Base-by-base conservation (phyloP, 805 yeast genomes). In the Nakazawaea pomicola region DNA sequence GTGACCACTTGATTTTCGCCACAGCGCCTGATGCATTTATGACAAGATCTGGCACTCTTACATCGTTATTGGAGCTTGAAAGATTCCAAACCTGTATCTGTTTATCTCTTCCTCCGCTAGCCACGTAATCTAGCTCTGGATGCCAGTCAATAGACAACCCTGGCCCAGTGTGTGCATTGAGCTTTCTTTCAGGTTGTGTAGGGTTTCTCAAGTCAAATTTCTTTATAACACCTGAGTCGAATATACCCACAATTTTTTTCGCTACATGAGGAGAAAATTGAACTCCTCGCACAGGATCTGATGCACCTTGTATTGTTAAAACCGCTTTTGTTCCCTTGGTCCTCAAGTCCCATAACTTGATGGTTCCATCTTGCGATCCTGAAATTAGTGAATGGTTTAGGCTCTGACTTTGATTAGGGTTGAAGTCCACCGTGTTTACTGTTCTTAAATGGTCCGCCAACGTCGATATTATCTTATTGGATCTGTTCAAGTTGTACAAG, bases 21-120 rank as follows among this genome's bases (percentile, higher is more conserved):
- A 91, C 83, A 0, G 96, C 85, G 12, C 83, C 83, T 7, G 93
- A 80, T 1, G 95, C 78, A 48, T 75, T 72, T 11, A 91, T 72
- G 11, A 80, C 80, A 49, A 74, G 74, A 25, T 86, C 91, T 0
- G 97, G 95, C 34, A 58, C 57, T 34, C 70, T 43, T 45, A 52
- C 53, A 16, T 62, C 71, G 28, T 56, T 62, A 1, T 63, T 50
- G 9, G 58, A 55, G 0, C 65, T 48, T 7, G 64, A 57, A 72
- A 78, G 64, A 52, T 75, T 82, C 91, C 95, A 87, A 3, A 84
- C 78, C 46, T 84, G 87, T 27, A 84, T 68, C 49, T 80, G 81
- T 40, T 83, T 82, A 60, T 93, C 99, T 52, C 97, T 71, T 6
- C 99, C 99, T 12, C 97, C 97, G 16, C 96, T 86, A 4, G 82